Percentiles rank a stretch among this genome's conserved stretches.
These are phyloP conservation scores for Melianthus villosus DNA, from an alignment of 441 rosid genomes.

Conservation along the genomic window DNA sequence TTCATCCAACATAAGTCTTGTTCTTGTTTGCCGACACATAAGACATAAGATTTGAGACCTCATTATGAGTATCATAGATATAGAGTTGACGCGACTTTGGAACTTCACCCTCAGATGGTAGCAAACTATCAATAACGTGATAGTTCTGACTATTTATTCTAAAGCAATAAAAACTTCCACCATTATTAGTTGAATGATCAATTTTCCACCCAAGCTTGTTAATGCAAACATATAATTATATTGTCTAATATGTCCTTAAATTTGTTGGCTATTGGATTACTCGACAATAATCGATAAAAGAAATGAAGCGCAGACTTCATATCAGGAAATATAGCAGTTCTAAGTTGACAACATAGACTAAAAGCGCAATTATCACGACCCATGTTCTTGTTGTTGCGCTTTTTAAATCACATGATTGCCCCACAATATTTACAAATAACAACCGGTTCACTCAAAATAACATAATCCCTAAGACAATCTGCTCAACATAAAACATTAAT, in stretches of 20 bases:
- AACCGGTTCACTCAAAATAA: too few relatives aligned
- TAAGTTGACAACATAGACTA: not conserved
- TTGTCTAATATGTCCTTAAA: not conserved
- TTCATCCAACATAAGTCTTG: slow-evolving; percentile 2
- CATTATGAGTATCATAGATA: slow-evolving; percentile 1
- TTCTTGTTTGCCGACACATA: not conserved
- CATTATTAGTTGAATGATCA: not conserved
- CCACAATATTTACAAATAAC: not conserved
- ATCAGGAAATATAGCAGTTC: not conserved
- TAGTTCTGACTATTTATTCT: not conserved
- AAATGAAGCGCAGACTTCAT: not conserved
- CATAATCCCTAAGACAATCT: too few relatives aligned
- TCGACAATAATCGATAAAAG: not conserved
- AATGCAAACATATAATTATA: slow-evolving; percentile 3
- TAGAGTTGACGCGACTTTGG: slow-evolving; percentile 4
- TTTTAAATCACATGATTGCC: not conserved
- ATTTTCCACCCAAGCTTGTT: slow-evolving; percentile 7
- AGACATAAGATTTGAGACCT: not conserved
- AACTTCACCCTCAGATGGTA: not conserved
- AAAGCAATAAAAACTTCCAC: not conserved
- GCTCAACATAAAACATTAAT: too few relatives aligned
- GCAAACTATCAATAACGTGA: not conserved
- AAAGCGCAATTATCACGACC: not conserved
- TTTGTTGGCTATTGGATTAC: not conserved
- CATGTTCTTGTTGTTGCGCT: not conserved